These are phyloP conservation scores for Protomyces arabidopsidicola DNA, from an alignment of 1,139 yeast species.

Conservation along the genomic window DNA sequence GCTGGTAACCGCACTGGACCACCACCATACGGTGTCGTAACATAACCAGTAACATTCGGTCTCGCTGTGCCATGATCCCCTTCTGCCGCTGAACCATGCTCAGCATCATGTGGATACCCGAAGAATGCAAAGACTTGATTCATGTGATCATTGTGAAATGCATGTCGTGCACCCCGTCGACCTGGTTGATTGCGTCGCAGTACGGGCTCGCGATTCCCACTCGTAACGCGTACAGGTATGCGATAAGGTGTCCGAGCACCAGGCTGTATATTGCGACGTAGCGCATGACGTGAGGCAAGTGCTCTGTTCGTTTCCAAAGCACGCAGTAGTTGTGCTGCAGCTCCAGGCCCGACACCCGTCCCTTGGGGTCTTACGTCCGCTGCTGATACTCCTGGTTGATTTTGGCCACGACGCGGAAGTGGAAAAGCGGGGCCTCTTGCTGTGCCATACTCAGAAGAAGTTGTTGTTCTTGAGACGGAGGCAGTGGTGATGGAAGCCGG, in stretches of 20 bases:
- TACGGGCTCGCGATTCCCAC: not conserved
- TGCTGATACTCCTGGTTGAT: not conserved
- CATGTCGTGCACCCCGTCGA: not conserved
- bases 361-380: not conserved
- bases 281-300: not conserved
- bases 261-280: conserved; percentile 3
- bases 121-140: not conserved
- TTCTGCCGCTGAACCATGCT: not conserved
- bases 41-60: not conserved
- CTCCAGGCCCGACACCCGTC: not conserved
- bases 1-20: conserved; percentile 1
- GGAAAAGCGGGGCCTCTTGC: too few species aligned
- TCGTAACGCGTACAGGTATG: too few species aligned
- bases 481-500: not conserved
- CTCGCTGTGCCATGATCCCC: not conserved
- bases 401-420: too few species aligned
- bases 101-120: not conserved
- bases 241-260: too few species aligned
- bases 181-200: not conserved
- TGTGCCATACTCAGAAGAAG: too few species aligned
- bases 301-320: not conserved
- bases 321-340: not conserved
- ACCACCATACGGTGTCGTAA: conserved; percentile 15
- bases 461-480: not conserved
- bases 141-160: not conserved